Evolutionary conservation across 2,329 filamentous ascomycete genomes (phyloP).

Genomic region (Fonsecaea pedrosoi): DNA sequence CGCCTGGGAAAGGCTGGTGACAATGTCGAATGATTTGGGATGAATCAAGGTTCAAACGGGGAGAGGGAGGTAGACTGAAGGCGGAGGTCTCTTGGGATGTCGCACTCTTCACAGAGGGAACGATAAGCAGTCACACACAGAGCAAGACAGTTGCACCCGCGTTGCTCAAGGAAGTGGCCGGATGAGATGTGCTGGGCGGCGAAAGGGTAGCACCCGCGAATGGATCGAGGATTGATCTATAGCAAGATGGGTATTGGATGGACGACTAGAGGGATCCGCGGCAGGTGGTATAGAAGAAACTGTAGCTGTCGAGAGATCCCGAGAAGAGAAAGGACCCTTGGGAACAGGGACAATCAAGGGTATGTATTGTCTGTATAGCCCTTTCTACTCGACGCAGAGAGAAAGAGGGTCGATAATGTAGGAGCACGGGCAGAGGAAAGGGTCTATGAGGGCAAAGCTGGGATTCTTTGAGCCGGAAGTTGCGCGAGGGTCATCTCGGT

Average conservation of each 20-base stretch:
- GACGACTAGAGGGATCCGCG: constrained; percentile 14
- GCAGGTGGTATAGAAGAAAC: constrained; percentile 4
- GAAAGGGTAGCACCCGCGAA: background rate
- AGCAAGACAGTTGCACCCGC: background rate
- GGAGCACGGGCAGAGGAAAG: constrained; percentile 24
- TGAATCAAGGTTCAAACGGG: background rate
- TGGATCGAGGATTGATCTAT: background rate
- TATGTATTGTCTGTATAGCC: constrained; percentile 11
- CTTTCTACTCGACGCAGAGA: constrained; percentile 10
- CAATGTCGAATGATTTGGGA: background rate
- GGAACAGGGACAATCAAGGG: constrained; percentile 8
- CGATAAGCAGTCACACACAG: background rate
- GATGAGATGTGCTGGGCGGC: background rate
- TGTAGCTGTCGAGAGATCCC: constrained; percentile 2
- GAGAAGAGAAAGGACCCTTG: constrained; percentile 22
- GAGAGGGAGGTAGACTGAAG: background rate
- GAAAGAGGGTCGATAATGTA: constrained; percentile 17
- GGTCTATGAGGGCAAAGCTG: constrained; percentile 25
- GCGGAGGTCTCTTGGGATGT: background rate
- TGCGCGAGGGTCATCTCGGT: constrained; percentile 12
- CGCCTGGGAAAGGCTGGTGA: constrained; percentile 19
- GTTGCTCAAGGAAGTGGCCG: background rate
- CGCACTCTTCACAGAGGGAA: background rate
- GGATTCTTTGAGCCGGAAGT: constrained; percentile 7
- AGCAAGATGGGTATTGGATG: background rate